A percentile compares a stretch with the other conserved stretches of the same genome.
These are phyloP conservation scores for carrot (Daucus carota) DNA, from an alignment of 129 eudicot species.

Conservation along the genomic window DH1_v3.0 NC_030382.2:58893501-58894000, in stretches of 20 bases:
- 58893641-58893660: slow-evolving; percentile 66
- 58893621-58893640: not conserved
- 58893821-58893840: not conserved
- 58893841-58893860: not conserved
- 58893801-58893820: not conserved
- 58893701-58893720: slow-evolving; percentile 74
- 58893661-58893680: slow-evolving; percentile 98
- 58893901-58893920: not conserved
- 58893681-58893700: slow-evolving; percentile 96
- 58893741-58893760: not conserved
- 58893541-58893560: not conserved
- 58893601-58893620: not conserved
- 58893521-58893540: not conserved
- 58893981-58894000: not conserved
- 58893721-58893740: slow-evolving; percentile 1
- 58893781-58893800: not conserved
- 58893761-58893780: not conserved
- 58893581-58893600: no score
- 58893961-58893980: not conserved
- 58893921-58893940: not conserved
- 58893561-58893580: not conserved
- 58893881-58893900: not conserved
- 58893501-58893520: not conserved
- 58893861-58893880: not conserved
- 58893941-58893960: not conserved